phyloP scores from a whole-genome alignment of 257 asterid genomes.

The Solanum ahanhuiri region DNA sequence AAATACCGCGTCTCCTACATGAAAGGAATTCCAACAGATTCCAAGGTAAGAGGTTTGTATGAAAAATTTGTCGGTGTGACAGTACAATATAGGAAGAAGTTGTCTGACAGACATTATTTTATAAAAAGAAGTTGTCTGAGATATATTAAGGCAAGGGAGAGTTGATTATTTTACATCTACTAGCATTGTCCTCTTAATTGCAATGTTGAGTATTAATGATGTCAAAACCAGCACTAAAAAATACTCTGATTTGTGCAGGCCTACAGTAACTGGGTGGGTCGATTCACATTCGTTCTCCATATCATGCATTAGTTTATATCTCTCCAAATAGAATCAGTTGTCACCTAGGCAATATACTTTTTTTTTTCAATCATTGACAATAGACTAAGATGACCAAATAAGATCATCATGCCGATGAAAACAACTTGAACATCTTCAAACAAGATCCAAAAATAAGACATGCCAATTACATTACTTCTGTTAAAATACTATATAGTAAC shows the following conservation, averaged over 20 bases:
- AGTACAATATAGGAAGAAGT: background rate
- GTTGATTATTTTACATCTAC: background rate
- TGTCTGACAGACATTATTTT: background rate
- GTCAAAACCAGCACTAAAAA: background rate
- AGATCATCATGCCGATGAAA: background rate
- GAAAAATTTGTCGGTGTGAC: background rate
- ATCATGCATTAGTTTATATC: background rate
- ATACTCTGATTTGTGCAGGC: background rate
- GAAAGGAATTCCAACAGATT: background rate
- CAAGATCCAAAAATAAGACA: background rate
- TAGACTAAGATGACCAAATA: background rate
- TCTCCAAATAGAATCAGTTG: background rate
- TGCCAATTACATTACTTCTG: background rate
- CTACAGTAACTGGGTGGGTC: background rate
- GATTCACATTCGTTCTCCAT: background rate
- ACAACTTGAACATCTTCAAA: background rate
- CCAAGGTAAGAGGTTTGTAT: background rate
- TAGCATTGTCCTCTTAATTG: background rate
- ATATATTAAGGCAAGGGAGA: background rate
- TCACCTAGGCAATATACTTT: background rate
- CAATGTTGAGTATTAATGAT: background rate
- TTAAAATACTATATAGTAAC: background rate
- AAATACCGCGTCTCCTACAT: too few species aligned
- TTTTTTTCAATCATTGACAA: background rate
- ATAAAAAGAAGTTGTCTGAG: background rate